Evolutionary conservation across 306 rosid genomes (phyloP).

Genomic region (Begonia loranthoides): DNA sequence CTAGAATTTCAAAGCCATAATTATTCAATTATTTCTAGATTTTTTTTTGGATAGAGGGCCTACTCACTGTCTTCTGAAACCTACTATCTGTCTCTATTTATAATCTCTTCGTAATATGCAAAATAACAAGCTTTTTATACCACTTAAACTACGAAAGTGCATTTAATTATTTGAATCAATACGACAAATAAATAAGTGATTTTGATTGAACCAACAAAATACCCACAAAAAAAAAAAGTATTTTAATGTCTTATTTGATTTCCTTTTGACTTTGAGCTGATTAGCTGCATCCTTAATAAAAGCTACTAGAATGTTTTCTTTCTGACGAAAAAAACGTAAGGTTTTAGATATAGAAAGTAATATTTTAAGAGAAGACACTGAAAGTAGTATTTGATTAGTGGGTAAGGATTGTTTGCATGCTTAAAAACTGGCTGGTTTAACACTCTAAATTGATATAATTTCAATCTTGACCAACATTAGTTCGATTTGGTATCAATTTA

Average conservation of each 20-base stretch:
- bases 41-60: constrained; percentile 28
- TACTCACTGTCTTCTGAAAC: constrained; percentile 8
- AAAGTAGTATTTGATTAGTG: too few relatives aligned
- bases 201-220: not conserved
- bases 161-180: not conserved
- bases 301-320: not conserved
- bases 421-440: too few relatives aligned
- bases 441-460: too few relatives aligned
- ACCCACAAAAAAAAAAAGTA: not conserved
- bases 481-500: too few relatives aligned
- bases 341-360: too few relatives aligned
- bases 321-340: too few relatives aligned
- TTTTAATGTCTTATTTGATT: not conserved
- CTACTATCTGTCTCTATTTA: constrained; percentile 1
- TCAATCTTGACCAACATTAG: too few relatives aligned
- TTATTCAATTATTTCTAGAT: constrained; percentile 55
- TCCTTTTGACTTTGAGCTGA: not conserved
- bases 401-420: too few relatives aligned
- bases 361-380: too few relatives aligned
- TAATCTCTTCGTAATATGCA: constrained; percentile 1
- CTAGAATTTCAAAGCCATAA: constrained; percentile 47
- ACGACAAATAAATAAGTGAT: not conserved
- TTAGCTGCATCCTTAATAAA: not conserved
- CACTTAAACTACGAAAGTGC: not conserved
- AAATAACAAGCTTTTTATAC: not conserved